Percentiles rank a stretch among this genome's conserved stretches.
phyloP scores from a whole-genome alignment of 1,284 basidiomycete genomes.

The Ganoderma leucocontextum region DNA sequence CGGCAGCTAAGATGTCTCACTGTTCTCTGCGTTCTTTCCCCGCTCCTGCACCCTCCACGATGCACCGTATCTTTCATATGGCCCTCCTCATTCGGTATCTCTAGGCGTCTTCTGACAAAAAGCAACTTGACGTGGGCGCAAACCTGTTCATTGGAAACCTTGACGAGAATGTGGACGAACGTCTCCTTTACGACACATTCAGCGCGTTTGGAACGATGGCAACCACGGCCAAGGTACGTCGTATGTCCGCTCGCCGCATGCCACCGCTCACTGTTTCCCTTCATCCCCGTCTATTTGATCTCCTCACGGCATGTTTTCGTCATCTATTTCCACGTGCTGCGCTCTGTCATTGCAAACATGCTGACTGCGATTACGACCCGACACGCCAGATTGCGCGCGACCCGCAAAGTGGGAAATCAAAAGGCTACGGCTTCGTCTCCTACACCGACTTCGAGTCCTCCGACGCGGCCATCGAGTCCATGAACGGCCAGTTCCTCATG shows the following conservation, averaged over 20 bases:
- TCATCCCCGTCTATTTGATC: conserved; percentile 19
- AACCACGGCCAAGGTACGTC: conserved; percentile 90
- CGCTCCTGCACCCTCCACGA: conserved; percentile 9
- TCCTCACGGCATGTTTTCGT: background rate
- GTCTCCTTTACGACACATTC: conserved; percentile 94
- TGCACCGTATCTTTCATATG: conserved; percentile 5
- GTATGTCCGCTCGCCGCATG: conserved; percentile 23
- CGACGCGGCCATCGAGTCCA: conserved; percentile 94
- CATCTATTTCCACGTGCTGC: conserved; percentile 11
- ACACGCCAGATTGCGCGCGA: conserved; percentile 87
- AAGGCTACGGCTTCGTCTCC: conserved; percentile 96
- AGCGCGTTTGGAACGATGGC: conserved; percentile 93
- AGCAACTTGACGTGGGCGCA: conserved; percentile 97
- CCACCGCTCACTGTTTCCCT: conserved; percentile 10
- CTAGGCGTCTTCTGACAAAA: conserved; percentile 94
- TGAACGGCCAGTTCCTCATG: conserved; percentile 98
- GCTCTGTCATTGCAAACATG: conserved; percentile 9
- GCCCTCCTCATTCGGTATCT: conserved; percentile 9
- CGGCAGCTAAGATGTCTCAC: conserved; percentile 10
- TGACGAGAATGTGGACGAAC: conserved; percentile 94
- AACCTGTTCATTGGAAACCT: conserved; percentile 97
- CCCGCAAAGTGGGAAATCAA: conserved; percentile 83
- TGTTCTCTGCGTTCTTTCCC: conserved; percentile 8
- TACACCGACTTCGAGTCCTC: conserved; percentile 98
- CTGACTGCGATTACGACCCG: background rate